A percentile compares a stretch with the other conserved stretches of the same genome.
Evolutionary conservation across 306 rosid genomes (phyloP).

Genomic region (Rosa lucieae): DNA sequence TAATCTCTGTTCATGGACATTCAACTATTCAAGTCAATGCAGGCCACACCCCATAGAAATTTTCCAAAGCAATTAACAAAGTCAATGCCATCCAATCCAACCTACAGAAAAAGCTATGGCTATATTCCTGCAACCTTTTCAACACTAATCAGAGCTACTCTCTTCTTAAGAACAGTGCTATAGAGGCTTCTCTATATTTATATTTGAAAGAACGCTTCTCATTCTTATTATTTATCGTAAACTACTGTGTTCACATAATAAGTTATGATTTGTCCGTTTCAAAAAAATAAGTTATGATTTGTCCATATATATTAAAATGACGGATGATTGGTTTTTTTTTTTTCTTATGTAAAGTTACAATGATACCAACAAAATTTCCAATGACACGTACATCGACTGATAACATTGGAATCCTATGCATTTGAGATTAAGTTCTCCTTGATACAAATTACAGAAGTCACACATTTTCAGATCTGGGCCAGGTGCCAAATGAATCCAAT

Average conservation of each 20-base stretch:
- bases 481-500: conserved; percentile 11
- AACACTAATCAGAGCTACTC: not conserved
- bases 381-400: not conserved
- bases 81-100: conserved; percentile 20
- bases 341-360: not conserved
- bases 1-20: not conserved
- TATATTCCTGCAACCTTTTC: not conserved
- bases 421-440: not conserved
- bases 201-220: not conserved
- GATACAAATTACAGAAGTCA: conserved; percentile 10
- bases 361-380: not conserved
- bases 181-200: not conserved
- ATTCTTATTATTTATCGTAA: not conserved
- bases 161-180: not conserved
- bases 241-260: not conserved
- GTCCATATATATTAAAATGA: not conserved
- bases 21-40: conserved; percentile 40
- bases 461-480: conserved; percentile 20
- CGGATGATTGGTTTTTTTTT: not conserved
- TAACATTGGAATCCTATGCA: conserved; percentile 7
- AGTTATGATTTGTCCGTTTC: too few species aligned
- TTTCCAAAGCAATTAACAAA: conserved; percentile 2
- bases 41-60: conserved; percentile 15
- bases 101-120: not conserved
- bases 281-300: too few species aligned